phyloP scores from a whole-genome alignment of 1,284 basidiomycete genomes.

The Phenoliferia sp. region DNA sequence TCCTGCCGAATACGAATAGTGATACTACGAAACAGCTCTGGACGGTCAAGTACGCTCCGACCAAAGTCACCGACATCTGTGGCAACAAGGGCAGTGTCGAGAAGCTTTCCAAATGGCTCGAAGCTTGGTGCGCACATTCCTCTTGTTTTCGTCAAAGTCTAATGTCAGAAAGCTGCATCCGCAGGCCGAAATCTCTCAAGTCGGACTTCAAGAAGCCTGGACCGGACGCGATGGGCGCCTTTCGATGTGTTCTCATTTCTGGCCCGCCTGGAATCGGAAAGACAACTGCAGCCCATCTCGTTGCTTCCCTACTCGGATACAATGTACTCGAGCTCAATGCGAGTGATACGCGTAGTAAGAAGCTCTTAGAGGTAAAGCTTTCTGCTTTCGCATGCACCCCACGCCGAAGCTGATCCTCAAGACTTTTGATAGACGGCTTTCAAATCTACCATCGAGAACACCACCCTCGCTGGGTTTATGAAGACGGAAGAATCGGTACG shows the following conservation, averaged over 20 bases:
- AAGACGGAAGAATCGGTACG: constrained; percentile 61
- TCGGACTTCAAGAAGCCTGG: constrained; percentile 88
- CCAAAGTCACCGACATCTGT: constrained; percentile 80
- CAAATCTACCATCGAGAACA: constrained; percentile 64
- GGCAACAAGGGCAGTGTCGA: constrained; percentile 91
- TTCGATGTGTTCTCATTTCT: constrained; percentile 80
- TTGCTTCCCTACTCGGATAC: constrained; percentile 81
- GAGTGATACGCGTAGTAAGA: constrained; percentile 92
- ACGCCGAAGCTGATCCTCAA: neutral
- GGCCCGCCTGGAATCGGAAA: constrained; percentile 97
- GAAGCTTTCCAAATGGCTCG: constrained; percentile 79
- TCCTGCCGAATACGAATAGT: neutral
- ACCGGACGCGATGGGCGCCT: constrained; percentile 80
- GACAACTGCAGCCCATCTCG: constrained; percentile 91
- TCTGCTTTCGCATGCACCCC: neutral
- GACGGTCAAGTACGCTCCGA: constrained; percentile 93
- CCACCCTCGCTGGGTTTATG: constrained; percentile 75
- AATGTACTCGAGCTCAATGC: constrained; percentile 93
- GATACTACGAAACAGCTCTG: constrained; percentile 61
- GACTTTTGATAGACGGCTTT: constrained; percentile 8
- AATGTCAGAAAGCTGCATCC: neutral
- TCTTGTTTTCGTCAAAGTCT: neutral
- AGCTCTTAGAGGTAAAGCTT: constrained; percentile 66
- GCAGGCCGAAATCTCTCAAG: constrained; percentile 67
- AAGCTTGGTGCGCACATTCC: constrained; percentile 64